These are phyloP conservation scores for Xylaria sp. DNA, from an alignment of 2,329 filamentous ascomycete species.

Conservation along the genomic window DNA sequence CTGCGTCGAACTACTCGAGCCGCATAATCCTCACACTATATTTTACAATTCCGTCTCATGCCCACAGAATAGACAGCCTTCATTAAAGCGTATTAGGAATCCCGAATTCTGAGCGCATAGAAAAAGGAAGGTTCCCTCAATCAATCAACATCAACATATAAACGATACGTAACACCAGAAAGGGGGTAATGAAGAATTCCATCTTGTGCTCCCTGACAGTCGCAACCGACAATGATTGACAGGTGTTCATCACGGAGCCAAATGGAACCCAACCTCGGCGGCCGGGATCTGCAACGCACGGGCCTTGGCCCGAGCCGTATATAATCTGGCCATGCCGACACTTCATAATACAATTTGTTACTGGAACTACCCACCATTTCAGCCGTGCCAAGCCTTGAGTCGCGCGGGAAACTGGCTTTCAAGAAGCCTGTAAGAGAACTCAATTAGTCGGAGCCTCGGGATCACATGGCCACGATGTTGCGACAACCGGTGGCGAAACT, in stretches of 20 bases:
- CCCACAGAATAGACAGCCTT: background rate
- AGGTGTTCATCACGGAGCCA: too few relatives aligned
- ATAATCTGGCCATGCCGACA: background rate
- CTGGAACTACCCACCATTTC: background rate
- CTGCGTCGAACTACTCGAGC: slow-evolving; percentile 1
- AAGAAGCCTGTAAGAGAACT: too few relatives aligned
- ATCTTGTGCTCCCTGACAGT: background rate
- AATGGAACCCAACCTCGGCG: too few relatives aligned
- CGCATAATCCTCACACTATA: background rate
- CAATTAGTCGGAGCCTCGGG: too few relatives aligned
- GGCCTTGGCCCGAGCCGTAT: background rate
- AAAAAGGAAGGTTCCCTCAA: slow-evolving; percentile 15
- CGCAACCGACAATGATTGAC: background rate
- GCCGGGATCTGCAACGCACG: background rate
- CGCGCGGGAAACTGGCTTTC: too few relatives aligned
- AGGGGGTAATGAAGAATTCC: background rate
- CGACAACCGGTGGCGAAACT: too few relatives aligned
- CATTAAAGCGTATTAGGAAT: background rate
- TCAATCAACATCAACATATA: background rate
- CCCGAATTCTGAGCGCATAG: background rate
- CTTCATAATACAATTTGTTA: background rate
- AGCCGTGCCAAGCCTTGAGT: background rate
- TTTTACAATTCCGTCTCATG: background rate
- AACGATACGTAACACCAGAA: background rate
- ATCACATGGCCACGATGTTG: background rate